Evolutionary conservation across 371 early-diverging fungal genomes (phyloP), one percentile per base, ranked within the genome.

Genomic region (Actinomortierella ambigua): DNA sequence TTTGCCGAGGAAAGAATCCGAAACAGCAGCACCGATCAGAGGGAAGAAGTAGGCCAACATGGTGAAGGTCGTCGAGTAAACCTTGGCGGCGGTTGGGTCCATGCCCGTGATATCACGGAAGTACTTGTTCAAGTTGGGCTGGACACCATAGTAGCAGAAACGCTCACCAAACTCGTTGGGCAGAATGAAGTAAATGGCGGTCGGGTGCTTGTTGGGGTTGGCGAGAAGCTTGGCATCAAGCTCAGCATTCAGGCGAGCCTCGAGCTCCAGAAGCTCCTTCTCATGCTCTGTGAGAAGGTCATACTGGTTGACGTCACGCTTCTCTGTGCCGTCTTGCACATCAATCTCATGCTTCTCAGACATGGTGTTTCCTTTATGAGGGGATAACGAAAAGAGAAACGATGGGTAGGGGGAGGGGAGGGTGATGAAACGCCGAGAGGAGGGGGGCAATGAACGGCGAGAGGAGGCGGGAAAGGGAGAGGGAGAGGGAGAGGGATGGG

Each of bases 1-100:
- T 77, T 85, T 88, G 68, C 87, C 90, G 48, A 88, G 68, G 68
- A 79, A 81, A 18, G 82, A 82, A 69, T 90, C 93, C 15, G 89
- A 82, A 42, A 89, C 28, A 43, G 88, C 77, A 53, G 86, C 87
- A 42, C 90, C 89, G 22, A 87, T 47, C 40, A 92, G 67, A 17
- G 90, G 88, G 75, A 81, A 82, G 64, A 88, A 75, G 75, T 89
- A 90, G 20, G 84, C 78, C 59, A 85, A 61, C 65, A 82, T 79
- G 15, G 77, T 79, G 65, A 85, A 89, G 51, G 76, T 54, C 53
- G 82, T 82, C 1, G 81, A 65, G 55, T 57, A 67, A 24, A 59
- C 57, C 59, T 68, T 76, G 55, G 77, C 75, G 17, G 51, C 28
- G 24, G 23, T 29, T 0, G 43, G 29, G 6, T 52, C 55, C 59